Base-by-base conservation (phyloP, 495 filamentous ascomycete species). In the Penicillium paradoxum region DNA sequence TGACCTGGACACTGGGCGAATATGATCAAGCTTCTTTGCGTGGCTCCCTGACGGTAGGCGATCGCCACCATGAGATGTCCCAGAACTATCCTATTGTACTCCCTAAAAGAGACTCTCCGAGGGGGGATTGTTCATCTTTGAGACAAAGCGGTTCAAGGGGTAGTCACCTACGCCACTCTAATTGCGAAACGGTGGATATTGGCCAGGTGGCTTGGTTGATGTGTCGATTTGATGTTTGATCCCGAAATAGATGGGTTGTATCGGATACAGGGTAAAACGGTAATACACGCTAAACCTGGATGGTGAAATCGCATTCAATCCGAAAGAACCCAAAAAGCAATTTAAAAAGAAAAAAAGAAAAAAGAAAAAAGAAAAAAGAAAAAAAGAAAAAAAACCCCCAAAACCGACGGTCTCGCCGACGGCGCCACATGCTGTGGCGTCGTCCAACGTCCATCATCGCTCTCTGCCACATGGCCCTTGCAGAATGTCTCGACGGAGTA, bases 381-480 rank as follows among this genome's bases (percentile, higher is more conserved):
- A 10, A 19, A 19, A 38, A 37, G 1, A n/a, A n/a, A n/a, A n/a
- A n/a, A n/a, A n/a, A n/a, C n/a, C 34, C 15, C 36, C 36, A 11
- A 21, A 36, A 21, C 44, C 29, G 32, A 33, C 13, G 21, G 24
- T 18, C 24, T 44, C 4, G 44, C 32, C 6, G n/a, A n/a, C n/a
- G n/a, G n/a, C n/a, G 19, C 46, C 33, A 33, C 46, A 49, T 34
- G n/a, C 34, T 39, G 46, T 49, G 46, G 46, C 46, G 37, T n/a
- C 11, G 13, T 13, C 3, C 25, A 27, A 27, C 3, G 40, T 45
- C 19, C 19, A 53, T 51, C 45, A 45, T 57, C 40, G 29, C 27
- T 27, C 22, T 18, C 48, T 44, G 55, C 62, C 62, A 65, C 59
- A 63, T 65, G 62, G 62, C 54, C 62, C 59, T 65, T 65, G 62